Evolutionary conservation across 2,329 filamentous ascomycete genomes (phyloP), one percentile per base, ranked within the genome.

Genomic region (Graphiopsis chlorocephala): DNA sequence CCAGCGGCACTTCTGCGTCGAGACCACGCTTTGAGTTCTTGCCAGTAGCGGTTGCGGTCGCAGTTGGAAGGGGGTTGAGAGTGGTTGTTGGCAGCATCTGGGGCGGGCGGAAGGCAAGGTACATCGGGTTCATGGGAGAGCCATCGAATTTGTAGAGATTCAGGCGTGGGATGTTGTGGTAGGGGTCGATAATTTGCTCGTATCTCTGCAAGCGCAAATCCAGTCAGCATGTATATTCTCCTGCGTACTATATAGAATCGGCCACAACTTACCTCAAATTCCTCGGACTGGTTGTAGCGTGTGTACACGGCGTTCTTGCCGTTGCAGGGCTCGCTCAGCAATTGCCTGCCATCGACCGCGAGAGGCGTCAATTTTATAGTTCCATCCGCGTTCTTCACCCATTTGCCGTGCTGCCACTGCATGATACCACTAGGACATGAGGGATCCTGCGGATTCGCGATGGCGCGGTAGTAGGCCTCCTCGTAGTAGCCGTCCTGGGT

Each of bases 31-130:
- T 72, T 11, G 65, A 64, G 50, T 73, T 76, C 45, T 69, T 70
- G 5, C 73, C 77, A 3, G 76, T 74, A 3, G 78, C 75, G 1
- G 62, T 38, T 12, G 75, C 69, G 15, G 77, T 76, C 3, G 74
- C 73, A 1, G 77, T 79, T 88, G 86, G 72, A 90, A 88, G 66
- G 91, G 79, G 0, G 71, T 90, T 88, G 66, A 91, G 79, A 0
- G 87, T 90, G 12, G 81, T 80, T 3, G 88, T 90, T 1, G 89
- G 88, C 6, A 91, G 83, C 88, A 91, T 91, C 72, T 87, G 78
- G 0, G 89, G 88, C 5, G 87, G 85, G 14, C 77, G 81, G 73
- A 83, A 86, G 68, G 83, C 84, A 53, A 90, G 81, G 75, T 89
- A 91, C 81, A 92, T 82, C 12, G 89, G 88, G 69, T 88, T 84